Evolutionary conservation across 139 green algal genomes (phyloP), one percentile per base, ranked within the genome.

Genomic region (Tetraselmis chui): DNA sequence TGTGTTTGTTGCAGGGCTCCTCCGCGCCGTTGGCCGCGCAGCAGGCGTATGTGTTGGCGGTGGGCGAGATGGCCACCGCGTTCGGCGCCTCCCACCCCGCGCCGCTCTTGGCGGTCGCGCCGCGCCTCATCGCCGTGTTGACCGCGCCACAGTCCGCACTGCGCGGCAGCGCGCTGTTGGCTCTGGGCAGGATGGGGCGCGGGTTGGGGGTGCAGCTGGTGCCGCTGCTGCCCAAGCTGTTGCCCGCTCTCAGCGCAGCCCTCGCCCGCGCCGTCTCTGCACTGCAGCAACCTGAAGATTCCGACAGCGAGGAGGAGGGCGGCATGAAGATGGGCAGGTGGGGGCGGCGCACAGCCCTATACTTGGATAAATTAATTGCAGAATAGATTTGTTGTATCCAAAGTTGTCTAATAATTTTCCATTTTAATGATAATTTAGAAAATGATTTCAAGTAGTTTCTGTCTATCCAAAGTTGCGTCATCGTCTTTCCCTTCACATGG

Each of bases 371-470:
- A n/a, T n/a, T n/a, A n/a, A n/a, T n/a, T n/a, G n/a, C n/a, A n/a
- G n/a, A n/a, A n/a, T n/a, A n/a, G n/a, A n/a, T n/a, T n/a, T n/a
- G n/a, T n/a, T n/a, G n/a, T n/a, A n/a, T n/a, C n/a, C n/a, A n/a
- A n/a, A n/a, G n/a, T n/a, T n/a, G n/a, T n/a, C n/a, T n/a, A n/a
- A n/a, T 29, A 28, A 26, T 1, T 0, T 67, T 32, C n/a, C 45
- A 45, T 11, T 26, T 58, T 75, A 82, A 75, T 76, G 29, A 84
- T 86, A 82, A 88, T 88, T 76, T 75, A 83, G 59, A 32, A 75
- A 77, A 31, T 75, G 29, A n/a, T 80, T 11, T 77, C 59, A 23
- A 26, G 76, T 29, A 31, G 30, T 75, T 45, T 79, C 28, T 75
- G 30, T 45, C 75, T 76, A 31, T 22, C 59, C 59, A 2, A 27